These are phyloP conservation scores for Prunus padus DNA, from an alignment of 306 rosid genomes.

Conservation along the genomic window DNA sequence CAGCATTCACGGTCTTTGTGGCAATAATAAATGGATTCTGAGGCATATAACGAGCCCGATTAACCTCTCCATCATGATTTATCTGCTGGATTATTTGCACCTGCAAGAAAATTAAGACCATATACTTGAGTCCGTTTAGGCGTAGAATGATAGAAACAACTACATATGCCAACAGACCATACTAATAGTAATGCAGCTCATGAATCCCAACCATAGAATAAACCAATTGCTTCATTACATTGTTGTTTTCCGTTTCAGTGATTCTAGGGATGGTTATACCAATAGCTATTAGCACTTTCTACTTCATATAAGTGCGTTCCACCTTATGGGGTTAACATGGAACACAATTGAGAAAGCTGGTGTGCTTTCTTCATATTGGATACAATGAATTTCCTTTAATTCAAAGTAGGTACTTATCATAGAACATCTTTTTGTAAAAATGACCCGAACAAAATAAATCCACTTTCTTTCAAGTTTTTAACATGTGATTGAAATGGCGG, in stretches of 20 bases:
- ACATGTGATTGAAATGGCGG: background rate
- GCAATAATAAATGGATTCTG: slow-evolving; percentile 87
- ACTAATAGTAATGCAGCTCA: background rate
- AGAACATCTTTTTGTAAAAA: background rate
- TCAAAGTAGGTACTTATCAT: too few relatives aligned
- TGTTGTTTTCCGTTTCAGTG: background rate
- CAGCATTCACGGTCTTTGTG: slow-evolving; percentile 88
- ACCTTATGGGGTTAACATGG: background rate
- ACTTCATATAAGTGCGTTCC: background rate
- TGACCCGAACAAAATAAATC: background rate
- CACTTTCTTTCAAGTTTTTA: background rate
- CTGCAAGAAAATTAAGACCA: slow-evolving; percentile 25
- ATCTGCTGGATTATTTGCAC: slow-evolving; percentile 97
- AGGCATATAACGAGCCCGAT: slow-evolving; percentile 95
- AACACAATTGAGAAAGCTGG: background rate
- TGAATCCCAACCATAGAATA: background rate
- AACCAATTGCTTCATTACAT: background rate
- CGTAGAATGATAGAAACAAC: background rate
- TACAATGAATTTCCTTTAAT: background rate
- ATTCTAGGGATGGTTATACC: background rate
- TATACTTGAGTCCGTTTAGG: background rate
- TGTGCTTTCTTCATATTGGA: background rate
- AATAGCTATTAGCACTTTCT: background rate
- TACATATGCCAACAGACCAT: background rate
- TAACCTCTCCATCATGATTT: slow-evolving; percentile 97